Evolutionary conservation across 2,329 filamentous ascomycete genomes (phyloP).

Genomic region (Aspergillus hiratsukae): DNA sequence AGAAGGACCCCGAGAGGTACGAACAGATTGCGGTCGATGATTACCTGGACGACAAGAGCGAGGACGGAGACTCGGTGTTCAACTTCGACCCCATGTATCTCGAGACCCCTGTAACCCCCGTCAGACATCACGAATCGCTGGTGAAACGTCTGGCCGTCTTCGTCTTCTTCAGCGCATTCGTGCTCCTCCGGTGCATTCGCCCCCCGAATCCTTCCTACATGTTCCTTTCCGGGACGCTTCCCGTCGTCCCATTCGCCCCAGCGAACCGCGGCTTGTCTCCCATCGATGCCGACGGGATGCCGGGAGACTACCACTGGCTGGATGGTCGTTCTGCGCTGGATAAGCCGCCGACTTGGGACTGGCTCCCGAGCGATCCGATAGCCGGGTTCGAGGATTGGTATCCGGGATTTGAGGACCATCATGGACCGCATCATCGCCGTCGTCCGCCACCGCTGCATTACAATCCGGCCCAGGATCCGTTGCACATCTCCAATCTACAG

Average conservation of each 20-base stretch:
- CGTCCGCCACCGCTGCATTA: conserved; percentile 23
- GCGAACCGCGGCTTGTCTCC: conserved; percentile 16
- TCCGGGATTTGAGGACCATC: conserved; percentile 7
- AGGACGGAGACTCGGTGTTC: conserved; percentile 18
- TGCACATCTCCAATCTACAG: conserved; percentile 41
- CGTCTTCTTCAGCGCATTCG: conserved; percentile 17
- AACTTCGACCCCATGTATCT: conserved; percentile 11
- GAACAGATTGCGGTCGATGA: conserved; percentile 23
- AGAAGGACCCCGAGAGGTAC: conserved; percentile 19
- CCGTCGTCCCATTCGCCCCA: conserved; percentile 18
- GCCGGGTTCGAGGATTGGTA: conserved; percentile 27
- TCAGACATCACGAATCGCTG: conserved; percentile 5
- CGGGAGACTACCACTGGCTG: conserved; percentile 18
- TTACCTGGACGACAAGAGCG: conserved; percentile 19
- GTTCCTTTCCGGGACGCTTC: conserved; percentile 23
- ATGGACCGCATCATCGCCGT: background rate
- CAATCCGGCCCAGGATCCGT: conserved; percentile 33
- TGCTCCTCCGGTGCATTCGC: conserved; percentile 23
- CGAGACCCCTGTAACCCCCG: conserved; percentile 2
- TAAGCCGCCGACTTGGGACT: conserved; percentile 17
- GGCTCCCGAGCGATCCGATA: conserved; percentile 20
- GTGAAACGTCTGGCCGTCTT: conserved; percentile 18
- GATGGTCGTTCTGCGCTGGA: conserved; percentile 16
- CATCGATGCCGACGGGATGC: conserved; percentile 15
- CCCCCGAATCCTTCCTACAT: conserved; percentile 24